These are phyloP conservation scores for Neopestalotiopsis sp. DNA, from an alignment of 2,329 filamentous ascomycete genomes.

Conservation along the genomic window DNA sequence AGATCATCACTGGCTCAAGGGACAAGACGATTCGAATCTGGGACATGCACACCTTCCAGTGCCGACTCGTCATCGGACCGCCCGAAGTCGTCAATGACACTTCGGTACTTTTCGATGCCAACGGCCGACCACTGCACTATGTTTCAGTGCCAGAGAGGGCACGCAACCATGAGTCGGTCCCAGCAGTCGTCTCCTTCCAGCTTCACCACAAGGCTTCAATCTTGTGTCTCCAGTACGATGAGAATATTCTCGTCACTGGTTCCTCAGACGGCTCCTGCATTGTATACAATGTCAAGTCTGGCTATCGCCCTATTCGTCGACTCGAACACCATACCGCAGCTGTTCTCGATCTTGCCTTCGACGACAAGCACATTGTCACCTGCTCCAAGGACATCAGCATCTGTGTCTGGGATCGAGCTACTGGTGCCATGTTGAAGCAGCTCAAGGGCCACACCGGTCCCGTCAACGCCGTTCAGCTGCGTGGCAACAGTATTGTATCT, in stretches of 20 bases:
- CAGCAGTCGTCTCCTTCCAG: slow-evolving; percentile 61
- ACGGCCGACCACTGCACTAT: slow-evolving; percentile 59
- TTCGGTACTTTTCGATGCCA: slow-evolving; percentile 56
- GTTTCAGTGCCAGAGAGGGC: slow-evolving; percentile 59
- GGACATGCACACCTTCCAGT: slow-evolving; percentile 90
- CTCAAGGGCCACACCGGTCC: slow-evolving; percentile 87
- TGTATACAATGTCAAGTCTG: slow-evolving; percentile 81
- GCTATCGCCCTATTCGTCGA: slow-evolving; percentile 80
- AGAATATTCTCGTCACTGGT: slow-evolving; percentile 90
- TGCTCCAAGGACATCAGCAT: slow-evolving; percentile 96
- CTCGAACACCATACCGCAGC: slow-evolving; percentile 83
- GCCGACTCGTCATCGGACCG: slow-evolving; percentile 85
- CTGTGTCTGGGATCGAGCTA: slow-evolving; percentile 90
- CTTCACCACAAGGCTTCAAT: slow-evolving; percentile 89
- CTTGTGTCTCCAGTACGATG: slow-evolving; percentile 92
- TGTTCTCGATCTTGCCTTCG: slow-evolving; percentile 92
- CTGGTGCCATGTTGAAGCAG: slow-evolving; percentile 76
- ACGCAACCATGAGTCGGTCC: slow-evolving; percentile 52
- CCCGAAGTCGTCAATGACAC: slow-evolving; percentile 64
- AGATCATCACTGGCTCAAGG: slow-evolving; percentile 95
- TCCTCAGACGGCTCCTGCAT: slow-evolving; percentile 93
- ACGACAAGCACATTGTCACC: slow-evolving; percentile 90
- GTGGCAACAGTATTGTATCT: slow-evolving; percentile 89
- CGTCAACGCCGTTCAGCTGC: slow-evolving; percentile 95
- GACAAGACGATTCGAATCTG: slow-evolving; percentile 96